phyloP scores from a whole-genome alignment of 2,329 filamentous ascomycete species.

The Emergomyces pasteurianus region DNA sequence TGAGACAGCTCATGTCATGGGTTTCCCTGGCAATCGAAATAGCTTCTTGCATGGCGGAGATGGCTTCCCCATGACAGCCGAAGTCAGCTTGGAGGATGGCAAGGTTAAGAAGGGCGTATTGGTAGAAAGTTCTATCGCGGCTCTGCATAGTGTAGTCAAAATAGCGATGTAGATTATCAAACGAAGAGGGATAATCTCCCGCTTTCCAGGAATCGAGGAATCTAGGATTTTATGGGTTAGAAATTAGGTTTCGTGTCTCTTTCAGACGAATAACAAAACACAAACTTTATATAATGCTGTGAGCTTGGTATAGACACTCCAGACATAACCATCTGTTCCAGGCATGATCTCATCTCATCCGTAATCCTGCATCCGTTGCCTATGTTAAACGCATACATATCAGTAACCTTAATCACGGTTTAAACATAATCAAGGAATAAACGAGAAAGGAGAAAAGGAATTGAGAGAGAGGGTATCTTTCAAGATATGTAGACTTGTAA shows the following conservation, averaged over 20 bases:
- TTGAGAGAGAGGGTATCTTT: background rate
- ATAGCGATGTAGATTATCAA: constrained; percentile 85
- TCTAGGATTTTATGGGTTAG: constrained; percentile 32
- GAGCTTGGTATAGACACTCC: constrained; percentile 59
- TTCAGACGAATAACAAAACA: background rate
- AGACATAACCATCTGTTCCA: constrained; percentile 56
- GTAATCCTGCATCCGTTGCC: constrained; percentile 69
- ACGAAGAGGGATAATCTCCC: constrained; percentile 78
- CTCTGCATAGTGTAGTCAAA: constrained; percentile 94
- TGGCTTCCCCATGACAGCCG: constrained; percentile 76
- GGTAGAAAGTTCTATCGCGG: constrained; percentile 73
- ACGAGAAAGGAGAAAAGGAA: too few relatives aligned
- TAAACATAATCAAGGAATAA: constrained; percentile 8
- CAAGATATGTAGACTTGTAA: background rate
- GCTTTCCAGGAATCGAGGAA: constrained; percentile 89
- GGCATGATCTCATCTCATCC: constrained; percentile 56
- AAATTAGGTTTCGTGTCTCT: background rate
- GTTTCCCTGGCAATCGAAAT: constrained; percentile 92
- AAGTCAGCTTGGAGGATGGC: constrained; percentile 93
- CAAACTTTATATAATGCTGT: constrained; percentile 61
- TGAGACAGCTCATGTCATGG: constrained; percentile 80
- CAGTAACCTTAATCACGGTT: background rate
- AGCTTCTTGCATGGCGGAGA: constrained; percentile 90
- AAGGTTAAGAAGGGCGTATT: constrained; percentile 87
- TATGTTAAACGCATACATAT: constrained; percentile 20